Conservation (phyloP, 2,329 filamentous ascomycete genomes). For the Lecanosticta acicola region DNA sequence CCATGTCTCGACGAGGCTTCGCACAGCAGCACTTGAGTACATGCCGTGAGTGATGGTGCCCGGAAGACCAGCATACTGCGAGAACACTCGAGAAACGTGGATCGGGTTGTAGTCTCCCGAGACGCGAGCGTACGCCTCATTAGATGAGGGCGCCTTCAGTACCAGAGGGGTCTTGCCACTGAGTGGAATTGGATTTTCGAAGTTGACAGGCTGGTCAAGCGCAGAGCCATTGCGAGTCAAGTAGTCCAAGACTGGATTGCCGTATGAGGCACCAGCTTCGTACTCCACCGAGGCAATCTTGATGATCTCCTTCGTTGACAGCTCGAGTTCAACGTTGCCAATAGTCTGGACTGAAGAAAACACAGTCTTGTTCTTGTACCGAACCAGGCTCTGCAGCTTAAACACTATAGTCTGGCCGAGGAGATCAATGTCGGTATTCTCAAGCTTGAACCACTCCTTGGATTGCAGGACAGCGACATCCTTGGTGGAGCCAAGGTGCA, state of each 20-base stretch:
- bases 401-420: conserved; percentile 92
- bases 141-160: conserved; percentile 86
- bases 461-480: conserved; percentile 91
- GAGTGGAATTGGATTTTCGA: conserved; percentile 94
- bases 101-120: conserved; percentile 99
- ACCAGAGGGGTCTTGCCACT: conserved; percentile 85
- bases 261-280: conserved; percentile 81
- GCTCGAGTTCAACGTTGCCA: conserved; percentile 86
- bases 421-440: conserved; percentile 78
- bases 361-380: conserved; percentile 90
- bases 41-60: conserved; percentile 99
- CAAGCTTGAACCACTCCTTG: conserved; percentile 94
- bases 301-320: conserved; percentile 94
- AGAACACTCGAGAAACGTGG: conserved; percentile 94
- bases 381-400: conserved; percentile 84
- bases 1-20: conserved; percentile 96
- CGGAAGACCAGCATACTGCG: conserved; percentile 88
- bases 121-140: conserved; percentile 95
- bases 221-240: conserved; percentile 83
- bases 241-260: conserved; percentile 96
- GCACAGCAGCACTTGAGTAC: conserved; percentile 96
- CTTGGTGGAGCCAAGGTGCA: conserved; percentile 79
- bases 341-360: conserved; percentile 89
- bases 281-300: conserved; percentile 98
- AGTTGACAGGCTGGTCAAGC: conserved; percentile 93